Base-by-base conservation (phyloP, 2,329 filamentous ascomycete genomes). In the Colletotrichum aenigma region DNA sequence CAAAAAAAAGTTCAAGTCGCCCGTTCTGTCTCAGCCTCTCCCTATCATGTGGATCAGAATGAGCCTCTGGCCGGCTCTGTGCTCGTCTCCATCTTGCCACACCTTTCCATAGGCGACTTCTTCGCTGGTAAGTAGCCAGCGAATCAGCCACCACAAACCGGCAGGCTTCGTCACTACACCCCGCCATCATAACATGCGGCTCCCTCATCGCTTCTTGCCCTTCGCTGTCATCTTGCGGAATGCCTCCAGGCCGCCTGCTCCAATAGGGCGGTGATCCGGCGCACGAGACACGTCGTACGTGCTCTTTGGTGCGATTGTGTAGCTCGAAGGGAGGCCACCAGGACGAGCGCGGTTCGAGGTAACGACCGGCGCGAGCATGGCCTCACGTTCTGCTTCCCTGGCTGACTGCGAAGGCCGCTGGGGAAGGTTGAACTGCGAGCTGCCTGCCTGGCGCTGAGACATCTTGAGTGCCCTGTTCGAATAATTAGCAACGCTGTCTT, bases 161-260 rank as follows among this genome's bases (percentile, higher is more conserved):
- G 26, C 9, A 48, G 7, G 15, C 28, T 66, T n/a, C 2, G 30
- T 6, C 32, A 26, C 30, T n/a, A 30, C 28, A 28, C 15, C 15
- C 30, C 30, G 18, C 32, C 58, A 61, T 15, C 58, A 21, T 21
- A 6, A n/a, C 28, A 32, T 18, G 24, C n/a, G 13, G 13, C 15
- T 21, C 34, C 34, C 60, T 69, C 73, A 75, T 32, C 78, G 77
- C 85, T 91, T 91, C 86, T 92, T 93, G 77, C 88, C 88, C 84
- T 91, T 93, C 80, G 91, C 88, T 12, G 91, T 92, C 88, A 93
- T 93, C 84, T 88, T 91, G 77, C 91, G 88, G 85, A 93, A 93
- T 2, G 92, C 91, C 78, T 93, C 91, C 82, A 91, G 87, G 74
- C 91, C 92, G 76, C 88, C 88, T n/a, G 91, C 88, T 67, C 92